Evolutionary conservation across 169 alveolate species (phyloP).

Genomic region (Theileria luwenshuni): DNA sequence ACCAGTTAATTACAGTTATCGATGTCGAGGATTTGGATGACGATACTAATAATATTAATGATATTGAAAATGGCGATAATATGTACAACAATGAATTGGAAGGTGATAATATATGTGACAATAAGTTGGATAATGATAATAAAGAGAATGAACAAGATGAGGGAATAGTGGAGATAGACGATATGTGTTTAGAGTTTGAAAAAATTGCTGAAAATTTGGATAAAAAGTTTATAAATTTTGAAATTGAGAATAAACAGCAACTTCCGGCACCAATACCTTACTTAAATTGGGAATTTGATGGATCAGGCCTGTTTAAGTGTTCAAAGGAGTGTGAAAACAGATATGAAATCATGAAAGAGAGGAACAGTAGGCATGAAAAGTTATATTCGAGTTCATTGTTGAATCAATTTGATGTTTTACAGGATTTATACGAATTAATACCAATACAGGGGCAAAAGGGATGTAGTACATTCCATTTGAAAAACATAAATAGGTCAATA

Average conservation of each 20-base stretch:
- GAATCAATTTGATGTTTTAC: conserved; percentile 3
- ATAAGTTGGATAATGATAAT: too few relatives aligned
- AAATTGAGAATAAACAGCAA: neutral
- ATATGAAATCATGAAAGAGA: neutral
- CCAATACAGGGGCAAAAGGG: too few relatives aligned
- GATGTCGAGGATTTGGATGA: too few relatives aligned
- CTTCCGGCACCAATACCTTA: neutral
- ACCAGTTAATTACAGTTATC: too few relatives aligned
- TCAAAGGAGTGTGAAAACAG: neutral
- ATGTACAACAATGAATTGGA: too few relatives aligned
- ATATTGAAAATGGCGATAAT: neutral
- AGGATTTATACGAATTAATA: neutral
- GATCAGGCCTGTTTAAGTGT: conserved; percentile 49
- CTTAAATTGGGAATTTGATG: conserved; percentile 36
- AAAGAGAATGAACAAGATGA: too few relatives aligned
- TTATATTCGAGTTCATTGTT: neutral
- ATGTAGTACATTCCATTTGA: too few relatives aligned
- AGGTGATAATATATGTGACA: too few relatives aligned
- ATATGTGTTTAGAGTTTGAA: neutral
- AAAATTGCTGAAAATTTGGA: neutral
- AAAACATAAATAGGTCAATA: too few relatives aligned
- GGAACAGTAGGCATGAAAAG: conserved; percentile 15
- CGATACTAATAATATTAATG: conserved; percentile 4
- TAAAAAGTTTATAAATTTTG: neutral
- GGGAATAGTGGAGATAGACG: too few relatives aligned